Conservation (phyloP, 352 stramenopile genomes). For the Pythium guiyangense region DNA sequence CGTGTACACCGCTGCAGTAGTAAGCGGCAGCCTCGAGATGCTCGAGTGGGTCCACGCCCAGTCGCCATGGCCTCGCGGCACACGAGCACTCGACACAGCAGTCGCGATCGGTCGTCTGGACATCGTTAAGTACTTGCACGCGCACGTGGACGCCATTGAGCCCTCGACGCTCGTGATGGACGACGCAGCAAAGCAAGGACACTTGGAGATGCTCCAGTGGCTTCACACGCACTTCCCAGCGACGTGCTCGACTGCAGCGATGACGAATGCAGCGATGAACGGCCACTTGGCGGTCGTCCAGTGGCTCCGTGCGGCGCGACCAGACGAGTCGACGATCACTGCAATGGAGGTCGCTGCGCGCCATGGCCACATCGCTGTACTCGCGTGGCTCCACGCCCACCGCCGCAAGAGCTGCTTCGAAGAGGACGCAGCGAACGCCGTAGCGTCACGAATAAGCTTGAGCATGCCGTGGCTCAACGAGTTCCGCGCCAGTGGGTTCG, state of each 20-base stretch:
- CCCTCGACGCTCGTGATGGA: constrained; percentile 2
- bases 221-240: neutral
- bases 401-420: no score
- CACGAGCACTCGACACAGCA: no score
- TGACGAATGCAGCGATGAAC: neutral
- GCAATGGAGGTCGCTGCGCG: constrained; percentile 2
- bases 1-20: neutral
- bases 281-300: constrained; percentile 1
- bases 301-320: constrained; percentile 3
- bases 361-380: no score
- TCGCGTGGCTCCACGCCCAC: no score
- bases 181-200: neutral
- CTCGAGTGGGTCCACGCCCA: constrained; percentile 3
- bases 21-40: constrained; percentile 1
- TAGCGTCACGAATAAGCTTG: no score
- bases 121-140: no score
- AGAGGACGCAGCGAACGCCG: no score
- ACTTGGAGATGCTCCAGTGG: constrained; percentile 8
- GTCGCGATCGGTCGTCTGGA: no score
- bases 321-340: neutral
- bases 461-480: no score
- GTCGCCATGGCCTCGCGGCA: constrained; percentile 1
- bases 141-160: neutral
- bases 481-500: no score
- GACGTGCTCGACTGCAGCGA: neutral